Percentiles rank a stretch among this genome's conserved stretches.
Evolutionary conservation across 176 grass and related monocot genomes (phyloP).

Genomic region (Oryza nivara): DNA sequence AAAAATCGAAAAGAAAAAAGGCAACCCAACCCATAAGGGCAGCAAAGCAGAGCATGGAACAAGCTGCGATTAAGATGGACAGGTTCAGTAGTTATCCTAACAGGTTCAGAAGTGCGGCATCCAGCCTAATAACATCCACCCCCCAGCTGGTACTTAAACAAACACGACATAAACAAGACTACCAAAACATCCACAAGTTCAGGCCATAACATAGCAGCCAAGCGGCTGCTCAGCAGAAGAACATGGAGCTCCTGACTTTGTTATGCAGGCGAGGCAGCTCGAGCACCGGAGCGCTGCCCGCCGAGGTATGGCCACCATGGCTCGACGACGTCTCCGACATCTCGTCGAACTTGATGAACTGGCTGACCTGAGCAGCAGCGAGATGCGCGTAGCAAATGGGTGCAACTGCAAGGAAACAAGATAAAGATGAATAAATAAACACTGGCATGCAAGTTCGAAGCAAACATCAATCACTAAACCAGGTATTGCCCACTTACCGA

Average conservation of each 20-base stretch:
- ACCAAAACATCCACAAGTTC: neutral
- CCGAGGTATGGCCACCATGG: conserved; percentile 54
- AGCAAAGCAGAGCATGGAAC: neutral
- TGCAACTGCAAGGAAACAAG: conserved; percentile 57
- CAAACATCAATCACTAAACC: neutral
- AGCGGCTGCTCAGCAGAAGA: conserved; percentile 66
- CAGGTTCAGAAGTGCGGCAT: neutral
- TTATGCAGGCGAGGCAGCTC: conserved; percentile 83
- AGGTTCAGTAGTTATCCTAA: neutral
- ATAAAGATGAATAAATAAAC: neutral
- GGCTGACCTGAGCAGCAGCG: conserved; percentile 71
- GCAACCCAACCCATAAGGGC: neutral
- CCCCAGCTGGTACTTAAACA: neutral
- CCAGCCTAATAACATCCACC: conserved; percentile 17
- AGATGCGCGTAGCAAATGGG: conserved; percentile 85
- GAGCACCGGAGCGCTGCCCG: conserved; percentile 45
- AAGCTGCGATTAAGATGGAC: neutral
- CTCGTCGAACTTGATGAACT: conserved; percentile 91
- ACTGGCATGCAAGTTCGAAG: neutral
- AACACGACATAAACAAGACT: neutral
- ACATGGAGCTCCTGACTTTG: conserved; percentile 80
- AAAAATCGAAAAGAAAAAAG: too few species aligned
- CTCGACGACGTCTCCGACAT: conserved; percentile 69
- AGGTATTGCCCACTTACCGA: conserved; percentile 51
- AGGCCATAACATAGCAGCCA: neutral